phyloP scores from a whole-genome alignment of 2,329 filamentous ascomycete species.

The Aspergillus spinulosporus region DNA sequence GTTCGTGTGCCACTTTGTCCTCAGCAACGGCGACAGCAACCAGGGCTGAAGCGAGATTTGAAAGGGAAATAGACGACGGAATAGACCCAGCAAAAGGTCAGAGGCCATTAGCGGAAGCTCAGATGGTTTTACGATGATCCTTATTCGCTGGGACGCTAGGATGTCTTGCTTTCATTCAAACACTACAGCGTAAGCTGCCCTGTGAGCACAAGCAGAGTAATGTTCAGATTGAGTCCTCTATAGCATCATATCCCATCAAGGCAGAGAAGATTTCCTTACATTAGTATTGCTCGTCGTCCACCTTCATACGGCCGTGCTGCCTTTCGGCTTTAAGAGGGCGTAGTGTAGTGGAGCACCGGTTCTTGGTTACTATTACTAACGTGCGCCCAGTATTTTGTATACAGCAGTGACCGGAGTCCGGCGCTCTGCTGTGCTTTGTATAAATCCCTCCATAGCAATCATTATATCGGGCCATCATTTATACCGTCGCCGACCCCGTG shows the following conservation, averaged over 20 bases:
- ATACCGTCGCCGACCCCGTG: background rate
- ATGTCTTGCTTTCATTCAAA: background rate
- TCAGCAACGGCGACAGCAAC: background rate
- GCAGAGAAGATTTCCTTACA: background rate
- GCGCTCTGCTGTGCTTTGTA: background rate
- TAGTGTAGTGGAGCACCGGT: slow-evolving; percentile 1
- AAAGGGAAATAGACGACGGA: background rate
- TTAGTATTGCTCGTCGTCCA: background rate
- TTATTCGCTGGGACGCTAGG: slow-evolving; percentile 1
- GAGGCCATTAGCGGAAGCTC: background rate
- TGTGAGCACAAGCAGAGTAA: background rate
- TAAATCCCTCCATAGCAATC: background rate
- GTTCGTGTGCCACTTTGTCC: background rate
- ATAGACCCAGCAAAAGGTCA: slow-evolving; percentile 1
- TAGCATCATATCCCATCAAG: background rate
- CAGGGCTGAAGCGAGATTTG: background rate
- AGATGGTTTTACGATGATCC: background rate
- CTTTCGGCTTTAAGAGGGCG: background rate
- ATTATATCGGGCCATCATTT: background rate
- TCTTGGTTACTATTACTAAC: slow-evolving; percentile 2
- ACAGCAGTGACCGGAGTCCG: background rate
- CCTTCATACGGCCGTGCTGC: background rate
- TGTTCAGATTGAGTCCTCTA: background rate
- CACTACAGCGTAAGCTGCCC: background rate
- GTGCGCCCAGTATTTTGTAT: background rate